Conservation (phyloP, 345 rosid genomes). For the Theobroma cacao region DNA sequence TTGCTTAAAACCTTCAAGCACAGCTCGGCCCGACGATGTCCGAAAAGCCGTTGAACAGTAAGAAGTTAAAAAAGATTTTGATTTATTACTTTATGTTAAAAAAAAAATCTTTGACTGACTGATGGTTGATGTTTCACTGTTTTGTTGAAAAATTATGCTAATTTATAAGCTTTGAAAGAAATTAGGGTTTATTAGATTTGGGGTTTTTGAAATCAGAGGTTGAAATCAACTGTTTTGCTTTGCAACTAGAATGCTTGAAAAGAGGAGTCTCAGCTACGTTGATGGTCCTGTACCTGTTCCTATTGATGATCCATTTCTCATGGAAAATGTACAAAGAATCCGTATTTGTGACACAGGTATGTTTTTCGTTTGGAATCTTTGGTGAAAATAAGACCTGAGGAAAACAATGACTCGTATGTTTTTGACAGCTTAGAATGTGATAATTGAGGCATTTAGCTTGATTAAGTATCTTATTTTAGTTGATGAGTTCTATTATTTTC, state of each 20-base stretch:
- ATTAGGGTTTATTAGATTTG: not conserved
- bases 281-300: constrained; percentile 89
- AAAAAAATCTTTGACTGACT: not conserved
- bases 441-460: not conserved
- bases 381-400: not conserved
- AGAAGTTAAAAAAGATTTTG: not conserved
- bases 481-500: not conserved
- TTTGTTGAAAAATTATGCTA: not conserved
- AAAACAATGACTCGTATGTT: not conserved
- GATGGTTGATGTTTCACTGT: not conserved
- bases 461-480: constrained; percentile 5
- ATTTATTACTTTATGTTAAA: not conserved
- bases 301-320: constrained; percentile 56
- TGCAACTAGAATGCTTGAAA: constrained; percentile 76
- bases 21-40: constrained; percentile 69
- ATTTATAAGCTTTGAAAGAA: not conserved
- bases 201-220: not conserved
- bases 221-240: not conserved
- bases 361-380: not conserved
- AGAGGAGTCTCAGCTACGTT: constrained; percentile 76
- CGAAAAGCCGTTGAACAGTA: constrained; percentile 73
- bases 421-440: not conserved
- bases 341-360: constrained; percentile 80
- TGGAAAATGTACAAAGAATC: constrained; percentile 71
- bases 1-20: constrained; percentile 83